These are phyloP conservation scores for Plasmodium knowlesi DNA, from an alignment of 169 alveolate genomes.

Conservation along the genomic window DNA sequence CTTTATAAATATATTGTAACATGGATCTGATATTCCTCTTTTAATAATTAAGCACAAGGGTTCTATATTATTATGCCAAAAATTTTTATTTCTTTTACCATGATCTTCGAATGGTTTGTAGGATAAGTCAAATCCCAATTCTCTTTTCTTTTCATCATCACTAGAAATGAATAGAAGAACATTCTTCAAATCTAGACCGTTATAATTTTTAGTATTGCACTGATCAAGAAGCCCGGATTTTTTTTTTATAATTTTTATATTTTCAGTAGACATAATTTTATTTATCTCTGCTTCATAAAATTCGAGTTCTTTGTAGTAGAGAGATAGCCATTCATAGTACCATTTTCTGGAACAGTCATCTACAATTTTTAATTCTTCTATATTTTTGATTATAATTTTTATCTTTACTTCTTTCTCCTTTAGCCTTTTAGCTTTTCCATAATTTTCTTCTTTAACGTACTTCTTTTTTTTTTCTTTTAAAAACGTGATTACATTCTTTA, in stretches of 20 bases:
- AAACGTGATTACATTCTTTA: constrained; percentile 55
- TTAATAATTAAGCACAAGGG: constrained; percentile 65
- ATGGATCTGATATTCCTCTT: constrained; percentile 68
- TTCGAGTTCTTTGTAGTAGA: constrained; percentile 71
- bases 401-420: constrained; percentile 69
- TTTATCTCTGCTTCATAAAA: constrained; percentile 62
- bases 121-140: constrained; percentile 61
- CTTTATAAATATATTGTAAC: constrained; percentile 51
- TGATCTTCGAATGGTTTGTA: constrained; percentile 71
- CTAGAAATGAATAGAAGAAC: constrained; percentile 54
- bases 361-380: constrained; percentile 49
- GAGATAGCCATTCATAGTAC: constrained; percentile 69
- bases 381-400: constrained; percentile 67
- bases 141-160: constrained; percentile 67
- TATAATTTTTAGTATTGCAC: not conserved
- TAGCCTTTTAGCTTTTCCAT: constrained; percentile 73
- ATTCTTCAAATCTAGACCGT: constrained; percentile 37
- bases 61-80: constrained; percentile 66
- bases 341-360: constrained; percentile 52
- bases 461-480: constrained; percentile 66
- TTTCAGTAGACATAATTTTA: constrained; percentile 66
- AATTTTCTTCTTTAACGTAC: constrained; percentile 70
- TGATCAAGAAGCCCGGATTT: constrained; percentile 43
- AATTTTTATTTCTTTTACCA: constrained; percentile 13
- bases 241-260: constrained; percentile 63